phyloP scores from a whole-genome alignment of 352 stramenopile genomes.

The Phytophthora colocasiae region DNA sequence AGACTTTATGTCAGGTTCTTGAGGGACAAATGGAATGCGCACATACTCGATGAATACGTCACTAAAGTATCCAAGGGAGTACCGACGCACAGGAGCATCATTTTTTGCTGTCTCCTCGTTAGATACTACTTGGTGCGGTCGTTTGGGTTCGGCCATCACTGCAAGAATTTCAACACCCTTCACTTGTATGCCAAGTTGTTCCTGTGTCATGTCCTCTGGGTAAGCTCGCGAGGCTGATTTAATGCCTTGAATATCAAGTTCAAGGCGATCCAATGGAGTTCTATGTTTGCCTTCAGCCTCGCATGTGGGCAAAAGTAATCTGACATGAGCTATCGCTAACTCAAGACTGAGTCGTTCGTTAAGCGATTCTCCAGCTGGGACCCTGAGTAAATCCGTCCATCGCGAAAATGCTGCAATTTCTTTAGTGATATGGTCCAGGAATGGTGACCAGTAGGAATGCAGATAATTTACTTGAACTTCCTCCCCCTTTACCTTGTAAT shows the following conservation, averaged over 20 bases:
- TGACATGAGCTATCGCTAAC: conserved; percentile 45
- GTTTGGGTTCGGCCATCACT: conserved; percentile 25
- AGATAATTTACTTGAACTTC: conserved; percentile 70
- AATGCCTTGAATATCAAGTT: conserved; percentile 57
- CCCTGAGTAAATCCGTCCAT: conserved; percentile 62
- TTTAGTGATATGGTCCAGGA: conserved; percentile 62
- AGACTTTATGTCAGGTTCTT: conserved; percentile 9
- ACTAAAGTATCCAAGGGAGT: conserved; percentile 22
- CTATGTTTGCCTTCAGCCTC: conserved; percentile 47
- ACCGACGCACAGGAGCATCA: conserved; percentile 3
- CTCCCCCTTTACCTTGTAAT: conserved; percentile 50
- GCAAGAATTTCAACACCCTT: conserved; percentile 51
- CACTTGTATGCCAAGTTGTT: conserved; percentile 61
- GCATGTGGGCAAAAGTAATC: conserved; percentile 55
- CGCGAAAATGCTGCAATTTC: conserved; percentile 73
- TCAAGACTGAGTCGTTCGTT: conserved; percentile 71
- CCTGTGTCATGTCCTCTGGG: conserved; percentile 43
- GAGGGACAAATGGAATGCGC: conserved; percentile 41
- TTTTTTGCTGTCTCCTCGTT: conserved; percentile 3
- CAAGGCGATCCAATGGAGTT: conserved; percentile 57
- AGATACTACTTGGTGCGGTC: conserved; percentile 2
- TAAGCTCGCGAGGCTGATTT: conserved; percentile 52
- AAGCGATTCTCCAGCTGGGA: conserved; percentile 34
- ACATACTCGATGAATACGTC: conserved; percentile 61
- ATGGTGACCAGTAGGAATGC: conserved; percentile 48